Percentiles rank a stretch among this genome's conserved stretches.
Conservation (phyloP, 1,139 yeast genomes). For the Scheffersomyces lignicola region DNA sequence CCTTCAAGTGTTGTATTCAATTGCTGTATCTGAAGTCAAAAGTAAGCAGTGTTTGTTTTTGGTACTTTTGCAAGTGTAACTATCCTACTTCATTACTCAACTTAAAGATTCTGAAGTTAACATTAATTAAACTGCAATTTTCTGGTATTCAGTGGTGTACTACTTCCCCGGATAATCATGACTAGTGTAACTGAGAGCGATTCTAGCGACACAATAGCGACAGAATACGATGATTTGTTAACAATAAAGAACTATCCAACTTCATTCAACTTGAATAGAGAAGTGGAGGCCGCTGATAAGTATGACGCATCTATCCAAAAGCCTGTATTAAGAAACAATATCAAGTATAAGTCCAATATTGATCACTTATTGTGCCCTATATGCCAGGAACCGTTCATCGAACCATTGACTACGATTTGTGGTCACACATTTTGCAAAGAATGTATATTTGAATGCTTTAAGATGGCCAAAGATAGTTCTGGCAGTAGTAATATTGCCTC, state of each 20-base stretch:
- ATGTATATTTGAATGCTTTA: slow-evolving; percentile 51
- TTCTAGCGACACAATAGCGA: too few species aligned
- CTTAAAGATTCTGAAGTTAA: too few species aligned
- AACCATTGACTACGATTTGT: slow-evolving; percentile 57
- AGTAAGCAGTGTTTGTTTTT: too few species aligned
- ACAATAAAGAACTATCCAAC: slow-evolving; percentile 12
- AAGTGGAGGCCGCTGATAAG: slow-evolving; percentile 9
- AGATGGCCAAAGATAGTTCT: slow-evolving; percentile 22
- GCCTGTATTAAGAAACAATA: slow-evolving; percentile 34
- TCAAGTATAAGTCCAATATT: slow-evolving; percentile 35
- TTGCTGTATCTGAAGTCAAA: too few species aligned
- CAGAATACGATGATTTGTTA: slow-evolving; percentile 13
- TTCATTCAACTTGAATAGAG: slow-evolving; percentile 19
- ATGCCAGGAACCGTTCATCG: slow-evolving; percentile 56
- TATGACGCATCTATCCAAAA: slow-evolving; percentile 8
- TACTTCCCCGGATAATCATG: too few species aligned
- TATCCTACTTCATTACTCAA: too few species aligned
- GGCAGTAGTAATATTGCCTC: slow-evolving; percentile 6
- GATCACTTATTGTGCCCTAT: slow-evolving; percentile 61
- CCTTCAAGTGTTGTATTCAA: too few species aligned
- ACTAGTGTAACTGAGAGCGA: too few species aligned
- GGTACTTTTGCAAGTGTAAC: too few species aligned
- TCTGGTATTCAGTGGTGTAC: too few species aligned
- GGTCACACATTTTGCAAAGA: slow-evolving; percentile 61
- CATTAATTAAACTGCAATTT: too few species aligned